A percentile compares a stretch with the other conserved stretches of the same genome.
These are phyloP conservation scores for Salpingoeca rosetta DNA, from an alignment of 78 protist genomes.

Conservation along the genomic window DNA sequence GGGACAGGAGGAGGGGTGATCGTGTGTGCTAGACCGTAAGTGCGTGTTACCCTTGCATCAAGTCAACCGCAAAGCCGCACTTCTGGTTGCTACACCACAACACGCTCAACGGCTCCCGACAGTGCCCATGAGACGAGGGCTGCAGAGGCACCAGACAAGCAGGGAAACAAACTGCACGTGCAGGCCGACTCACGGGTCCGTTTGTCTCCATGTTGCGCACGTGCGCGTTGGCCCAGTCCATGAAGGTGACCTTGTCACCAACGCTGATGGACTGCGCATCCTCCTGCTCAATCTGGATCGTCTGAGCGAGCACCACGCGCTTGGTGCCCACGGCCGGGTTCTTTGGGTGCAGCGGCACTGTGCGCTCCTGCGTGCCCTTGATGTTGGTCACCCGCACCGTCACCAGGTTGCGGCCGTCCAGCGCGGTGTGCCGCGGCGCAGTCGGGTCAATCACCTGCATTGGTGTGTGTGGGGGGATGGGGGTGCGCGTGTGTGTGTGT, in stretches of 20 bases:
- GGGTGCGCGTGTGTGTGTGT: too few species aligned
- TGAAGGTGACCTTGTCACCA: slow-evolving; percentile 82
- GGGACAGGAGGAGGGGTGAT: too few species aligned
- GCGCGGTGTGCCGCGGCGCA: slow-evolving; percentile 16
- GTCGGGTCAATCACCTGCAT: slow-evolving; percentile 82
- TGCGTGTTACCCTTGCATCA: too few species aligned
- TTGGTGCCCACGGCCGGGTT: slow-evolving; percentile 70
- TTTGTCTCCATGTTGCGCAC: slow-evolving; percentile 18
- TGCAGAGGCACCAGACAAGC: background rate
- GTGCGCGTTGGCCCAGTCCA: slow-evolving; percentile 90
- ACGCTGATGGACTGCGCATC: slow-evolving; percentile 56
- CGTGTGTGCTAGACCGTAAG: too few species aligned
- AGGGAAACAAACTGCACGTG: background rate
- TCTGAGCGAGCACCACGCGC: slow-evolving; percentile 6
- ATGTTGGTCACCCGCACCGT: slow-evolving; percentile 16
- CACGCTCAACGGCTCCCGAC: too few species aligned
- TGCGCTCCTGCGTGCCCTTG: slow-evolving; percentile 17
- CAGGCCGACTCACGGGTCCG: too few species aligned
- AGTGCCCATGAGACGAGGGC: too few species aligned
- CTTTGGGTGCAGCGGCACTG: slow-evolving; percentile 57
- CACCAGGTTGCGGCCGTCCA: slow-evolving; percentile 1
- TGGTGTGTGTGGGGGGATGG: slow-evolving; percentile 97
- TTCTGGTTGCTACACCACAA: too few species aligned
- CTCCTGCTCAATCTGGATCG: slow-evolving; percentile 41
- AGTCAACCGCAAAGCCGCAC: too few species aligned